phyloP scores from a whole-genome alignment of 768 basidiomycete species.

The Cubamyces lactineus region DNA sequence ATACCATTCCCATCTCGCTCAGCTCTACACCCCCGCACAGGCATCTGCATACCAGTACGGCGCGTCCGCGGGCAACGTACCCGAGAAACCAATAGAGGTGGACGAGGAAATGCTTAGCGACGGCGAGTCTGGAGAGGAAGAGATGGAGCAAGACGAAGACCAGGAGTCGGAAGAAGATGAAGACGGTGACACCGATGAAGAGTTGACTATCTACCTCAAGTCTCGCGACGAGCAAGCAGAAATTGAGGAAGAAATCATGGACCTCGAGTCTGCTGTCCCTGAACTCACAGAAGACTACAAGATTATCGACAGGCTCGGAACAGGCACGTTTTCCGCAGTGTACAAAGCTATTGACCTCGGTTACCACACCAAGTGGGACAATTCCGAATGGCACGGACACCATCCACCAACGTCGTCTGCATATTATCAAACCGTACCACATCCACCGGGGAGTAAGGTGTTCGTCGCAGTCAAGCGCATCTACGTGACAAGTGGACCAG shows the following conservation, averaged over 20 bases:
- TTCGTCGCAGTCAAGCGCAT: slow-evolving; percentile 97
- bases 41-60: slow-evolving; percentile 7
- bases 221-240: slow-evolving; percentile 69
- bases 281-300: slow-evolving; percentile 69
- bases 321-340: slow-evolving; percentile 98
- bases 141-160: slow-evolving; percentile 32
- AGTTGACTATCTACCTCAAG: slow-evolving; percentile 58
- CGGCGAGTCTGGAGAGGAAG: slow-evolving; percentile 34
- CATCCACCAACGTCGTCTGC: slow-evolving; percentile 68
- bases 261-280: slow-evolving; percentile 69
- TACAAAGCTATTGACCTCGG: slow-evolving; percentile 91
- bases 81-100: slow-evolving; percentile 31
- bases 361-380: slow-evolving; percentile 78
- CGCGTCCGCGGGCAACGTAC: slow-evolving; percentile 3
- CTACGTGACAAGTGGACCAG: slow-evolving; percentile 94
- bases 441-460: slow-evolving; percentile 50
- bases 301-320: slow-evolving; percentile 89
- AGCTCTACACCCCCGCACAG: slow-evolving; percentile 41
- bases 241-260: slow-evolving; percentile 76
- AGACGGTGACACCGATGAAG: slow-evolving; percentile 60
- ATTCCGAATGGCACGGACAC: slow-evolving; percentile 69
- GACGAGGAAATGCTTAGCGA: slow-evolving; percentile 54
- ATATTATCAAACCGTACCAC: slow-evolving; percentile 58
- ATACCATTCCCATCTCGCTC: slow-evolving; percentile 56
- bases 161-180: slow-evolving; percentile 40